phyloP scores from a whole-genome alignment of 805 yeast species.

The Candida nanaspora region DNA sequence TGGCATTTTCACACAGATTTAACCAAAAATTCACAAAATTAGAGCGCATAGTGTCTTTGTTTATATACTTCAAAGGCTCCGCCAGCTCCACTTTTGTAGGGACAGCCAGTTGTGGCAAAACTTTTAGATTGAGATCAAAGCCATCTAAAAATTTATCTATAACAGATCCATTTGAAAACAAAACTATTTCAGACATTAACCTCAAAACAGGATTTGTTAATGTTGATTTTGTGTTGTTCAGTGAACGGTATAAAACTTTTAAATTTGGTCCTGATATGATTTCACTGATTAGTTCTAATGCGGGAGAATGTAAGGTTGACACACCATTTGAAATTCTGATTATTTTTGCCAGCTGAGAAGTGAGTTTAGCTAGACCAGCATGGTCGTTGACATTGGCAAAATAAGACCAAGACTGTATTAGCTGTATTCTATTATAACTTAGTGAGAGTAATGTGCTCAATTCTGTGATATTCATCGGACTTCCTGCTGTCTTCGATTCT shows the following conservation, averaged over 20 bases:
- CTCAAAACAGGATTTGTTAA: constrained; percentile 56
- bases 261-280: constrained; percentile 47
- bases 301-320: constrained; percentile 14
- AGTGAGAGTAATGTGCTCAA: constrained; percentile 24
- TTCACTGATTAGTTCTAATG: constrained; percentile 38
- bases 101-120: constrained; percentile 52
- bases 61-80: constrained; percentile 27
- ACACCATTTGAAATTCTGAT: constrained; percentile 17
- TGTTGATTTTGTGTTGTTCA: constrained; percentile 50
- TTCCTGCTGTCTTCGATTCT: constrained; percentile 18
- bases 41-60: constrained; percentile 42
- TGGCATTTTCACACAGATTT: constrained; percentile 38
- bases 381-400: constrained; percentile 45
- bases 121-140: constrained; percentile 62
- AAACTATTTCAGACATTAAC: constrained; percentile 45
- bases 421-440: constrained; percentile 21
- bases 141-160: constrained; percentile 51
- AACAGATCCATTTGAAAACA: constrained; percentile 40
- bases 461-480: constrained; percentile 5
- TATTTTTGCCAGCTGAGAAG: constrained; percentile 34
- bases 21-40: constrained; percentile 60
- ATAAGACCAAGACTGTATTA: constrained; percentile 35
- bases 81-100: constrained; percentile 44
- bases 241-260: constrained; percentile 61
- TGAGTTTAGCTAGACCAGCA: constrained; percentile 36